Conservation (phyloP, 2,329 filamentous ascomycete genomes). For the Fusarium sp. region DNA sequence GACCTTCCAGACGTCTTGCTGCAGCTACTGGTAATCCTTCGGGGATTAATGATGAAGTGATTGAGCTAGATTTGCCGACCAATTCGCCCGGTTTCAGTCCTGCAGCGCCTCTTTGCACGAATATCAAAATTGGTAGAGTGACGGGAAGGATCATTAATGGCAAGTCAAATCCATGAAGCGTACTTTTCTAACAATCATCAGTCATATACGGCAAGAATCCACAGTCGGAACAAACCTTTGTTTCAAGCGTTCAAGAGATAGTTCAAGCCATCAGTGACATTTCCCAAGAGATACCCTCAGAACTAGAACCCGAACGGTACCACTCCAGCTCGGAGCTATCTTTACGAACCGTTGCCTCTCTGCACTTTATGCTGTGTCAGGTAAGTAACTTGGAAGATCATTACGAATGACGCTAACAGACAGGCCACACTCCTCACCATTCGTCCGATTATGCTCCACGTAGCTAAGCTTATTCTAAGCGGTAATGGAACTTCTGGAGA, state of each 20-base stretch:
- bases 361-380: constrained; percentile 15
- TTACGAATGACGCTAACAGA: not conserved
- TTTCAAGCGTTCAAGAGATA: constrained; percentile 20
- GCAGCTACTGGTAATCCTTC: constrained; percentile 18
- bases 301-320: constrained; percentile 2
- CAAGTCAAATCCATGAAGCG: not conserved
- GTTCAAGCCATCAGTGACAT: constrained; percentile 10
- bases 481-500: not conserved
- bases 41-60: constrained; percentile 13
- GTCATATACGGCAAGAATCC: constrained; percentile 11
- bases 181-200: not conserved
- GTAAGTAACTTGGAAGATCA: not conserved
- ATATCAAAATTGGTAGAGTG: constrained; percentile 15
- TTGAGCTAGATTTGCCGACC: constrained; percentile 4
- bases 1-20: constrained; percentile 3
- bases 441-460: constrained; percentile 14
- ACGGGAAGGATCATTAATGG: constrained; percentile 14
- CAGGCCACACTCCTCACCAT: constrained; percentile 18
- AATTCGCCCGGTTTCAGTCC: constrained; percentile 14
- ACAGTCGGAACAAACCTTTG: constrained; percentile 6
- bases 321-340: constrained; percentile 8
- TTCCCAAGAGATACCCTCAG: constrained; percentile 15
- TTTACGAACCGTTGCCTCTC: constrained; percentile 8
- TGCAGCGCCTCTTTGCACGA: constrained; percentile 8
- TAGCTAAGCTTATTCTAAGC: constrained; percentile 8